phyloP scores from a whole-genome alignment of 192 early-diverging fungal genomes.

The Phlyctochytrium arcticum region DNA sequence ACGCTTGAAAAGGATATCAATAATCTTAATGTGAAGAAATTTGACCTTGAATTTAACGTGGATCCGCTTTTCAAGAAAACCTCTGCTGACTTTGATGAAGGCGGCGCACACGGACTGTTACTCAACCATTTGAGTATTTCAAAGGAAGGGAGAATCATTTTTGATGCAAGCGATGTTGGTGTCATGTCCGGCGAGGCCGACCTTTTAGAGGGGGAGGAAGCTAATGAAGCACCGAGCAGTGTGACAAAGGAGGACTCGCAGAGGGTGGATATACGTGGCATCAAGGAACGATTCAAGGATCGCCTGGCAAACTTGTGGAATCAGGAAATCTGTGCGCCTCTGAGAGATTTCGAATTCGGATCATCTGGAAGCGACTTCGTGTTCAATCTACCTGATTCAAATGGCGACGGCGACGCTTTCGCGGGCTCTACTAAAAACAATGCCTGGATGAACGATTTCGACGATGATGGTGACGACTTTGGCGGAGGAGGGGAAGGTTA shows the following conservation, averaged over 20 bases:
- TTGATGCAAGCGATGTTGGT: slow-evolving; percentile 85
- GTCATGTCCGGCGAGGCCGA: slow-evolving; percentile 45
- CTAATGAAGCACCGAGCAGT: slow-evolving; percentile 30
- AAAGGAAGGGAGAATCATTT: slow-evolving; percentile 81
- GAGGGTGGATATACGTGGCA: slow-evolving; percentile 37
- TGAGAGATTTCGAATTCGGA: slow-evolving; percentile 68
- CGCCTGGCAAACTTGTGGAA: slow-evolving; percentile 32
- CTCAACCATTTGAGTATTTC: slow-evolving; percentile 84
- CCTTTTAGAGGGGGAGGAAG: not conserved
- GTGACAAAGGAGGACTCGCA: slow-evolving; percentile 8
- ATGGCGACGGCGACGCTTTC: slow-evolving; percentile 68
- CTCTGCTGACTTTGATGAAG: slow-evolving; percentile 97
- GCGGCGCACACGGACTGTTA: slow-evolving; percentile 86
- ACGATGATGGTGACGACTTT: slow-evolving; percentile 38
- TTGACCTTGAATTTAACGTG: slow-evolving; percentile 87
- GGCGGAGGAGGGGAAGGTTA: too few species aligned
- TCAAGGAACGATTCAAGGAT: slow-evolving; percentile 31
- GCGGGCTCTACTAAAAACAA: slow-evolving; percentile 21
- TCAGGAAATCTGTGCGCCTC: slow-evolving; percentile 65
- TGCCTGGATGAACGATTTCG: slow-evolving; percentile 13
- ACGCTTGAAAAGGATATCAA: slow-evolving; percentile 83
- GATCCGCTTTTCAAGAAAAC: slow-evolving; percentile 98
- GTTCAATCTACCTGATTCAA: slow-evolving; percentile 60
- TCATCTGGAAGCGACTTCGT: slow-evolving; percentile 38
- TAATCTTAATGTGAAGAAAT: slow-evolving; percentile 74